These are phyloP conservation scores for Teunomyces pallodes DNA, from an alignment of 805 yeast species.

Conservation along the genomic window DNA sequence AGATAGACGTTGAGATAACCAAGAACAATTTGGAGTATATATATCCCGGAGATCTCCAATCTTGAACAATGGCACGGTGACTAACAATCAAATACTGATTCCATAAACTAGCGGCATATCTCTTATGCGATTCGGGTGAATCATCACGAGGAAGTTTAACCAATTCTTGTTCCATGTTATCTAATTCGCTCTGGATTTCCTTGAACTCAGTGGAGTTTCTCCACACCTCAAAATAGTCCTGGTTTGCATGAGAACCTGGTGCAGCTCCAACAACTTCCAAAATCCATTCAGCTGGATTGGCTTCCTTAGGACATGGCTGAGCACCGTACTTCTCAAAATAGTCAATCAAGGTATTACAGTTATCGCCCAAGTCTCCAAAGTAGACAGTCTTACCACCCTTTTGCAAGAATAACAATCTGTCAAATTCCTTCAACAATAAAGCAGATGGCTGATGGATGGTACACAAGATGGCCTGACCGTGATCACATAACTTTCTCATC, in stretches of 20 bases:
- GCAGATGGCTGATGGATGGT: conserved; percentile 90
- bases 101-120: conserved; percentile 28
- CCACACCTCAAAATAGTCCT: conserved; percentile 80
- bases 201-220: conserved; percentile 59
- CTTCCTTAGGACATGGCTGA: conserved; percentile 35
- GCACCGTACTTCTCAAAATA: conserved; percentile 40
- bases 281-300: conserved; percentile 75
- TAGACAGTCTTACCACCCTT: conserved; percentile 51
- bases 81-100: conserved; percentile 23
- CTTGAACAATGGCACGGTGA: conserved; percentile 36
- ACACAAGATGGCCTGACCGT: conserved; percentile 41
- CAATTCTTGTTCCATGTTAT: conserved; percentile 60
- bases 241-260: conserved; percentile 71
- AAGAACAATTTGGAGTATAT: conserved; percentile 60
- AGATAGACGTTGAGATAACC: conserved; percentile 51
- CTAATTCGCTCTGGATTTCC: conserved; percentile 59
- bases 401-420: conserved; percentile 57
- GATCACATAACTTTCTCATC: conserved; percentile 39
- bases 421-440: conserved; percentile 71
- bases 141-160: conserved; percentile 21
- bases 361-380: conserved; percentile 37
- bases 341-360: conserved; percentile 24
- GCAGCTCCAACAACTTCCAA: conserved; percentile 81
- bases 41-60: conserved; percentile 30
- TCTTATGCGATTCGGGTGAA: conserved; percentile 18